A percentile compares a stretch with the other conserved stretches of the same genome.
Conservation (phyloP, 768 basidiomycete genomes). For the Kwoniella pini region DNA sequence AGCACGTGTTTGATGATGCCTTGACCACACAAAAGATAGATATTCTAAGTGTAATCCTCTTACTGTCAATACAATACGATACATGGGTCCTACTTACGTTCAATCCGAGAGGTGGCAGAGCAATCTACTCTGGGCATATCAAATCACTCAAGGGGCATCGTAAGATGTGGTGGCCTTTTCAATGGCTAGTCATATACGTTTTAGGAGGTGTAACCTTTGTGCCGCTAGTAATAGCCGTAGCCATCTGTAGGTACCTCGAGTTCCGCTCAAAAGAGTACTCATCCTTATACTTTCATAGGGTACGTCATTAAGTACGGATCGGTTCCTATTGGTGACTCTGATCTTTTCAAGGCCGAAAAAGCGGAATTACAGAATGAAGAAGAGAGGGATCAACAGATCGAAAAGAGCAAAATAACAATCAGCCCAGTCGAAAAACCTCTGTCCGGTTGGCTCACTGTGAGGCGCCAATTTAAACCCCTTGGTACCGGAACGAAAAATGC, state of each 20-base stretch:
- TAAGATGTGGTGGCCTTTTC: constrained; percentile 44
- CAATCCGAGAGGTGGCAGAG: too few relatives aligned
- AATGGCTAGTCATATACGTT: constrained; percentile 67
- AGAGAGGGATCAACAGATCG: constrained; percentile 44
- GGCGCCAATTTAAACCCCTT: constrained; percentile 34
- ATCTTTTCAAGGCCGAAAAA: constrained; percentile 57
- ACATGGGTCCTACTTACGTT: too few relatives aligned
- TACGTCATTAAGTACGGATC: constrained; percentile 68
- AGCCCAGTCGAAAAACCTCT: constrained; percentile 21
- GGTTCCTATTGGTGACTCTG: constrained; percentile 68
- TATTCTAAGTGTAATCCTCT: too few relatives aligned
- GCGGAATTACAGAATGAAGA: constrained; percentile 40
- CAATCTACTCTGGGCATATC: too few relatives aligned
- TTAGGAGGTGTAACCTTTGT: constrained; percentile 88
- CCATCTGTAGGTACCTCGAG: constrained; percentile 55
- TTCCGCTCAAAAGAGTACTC: not conserved
- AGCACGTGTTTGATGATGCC: too few relatives aligned
- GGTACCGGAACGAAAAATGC: constrained; percentile 3
- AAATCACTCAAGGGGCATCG: too few relatives aligned
- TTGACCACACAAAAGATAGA: too few relatives aligned
- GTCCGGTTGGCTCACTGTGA: constrained; percentile 45
- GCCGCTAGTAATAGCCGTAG: constrained; percentile 67
- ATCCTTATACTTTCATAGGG: not conserved
- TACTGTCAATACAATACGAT: too few relatives aligned
- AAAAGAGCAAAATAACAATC: constrained; percentile 1